Evolutionary conservation across 1,284 basidiomycete genomes (phyloP).

Genomic region (Ganoderma meredithae): DNA sequence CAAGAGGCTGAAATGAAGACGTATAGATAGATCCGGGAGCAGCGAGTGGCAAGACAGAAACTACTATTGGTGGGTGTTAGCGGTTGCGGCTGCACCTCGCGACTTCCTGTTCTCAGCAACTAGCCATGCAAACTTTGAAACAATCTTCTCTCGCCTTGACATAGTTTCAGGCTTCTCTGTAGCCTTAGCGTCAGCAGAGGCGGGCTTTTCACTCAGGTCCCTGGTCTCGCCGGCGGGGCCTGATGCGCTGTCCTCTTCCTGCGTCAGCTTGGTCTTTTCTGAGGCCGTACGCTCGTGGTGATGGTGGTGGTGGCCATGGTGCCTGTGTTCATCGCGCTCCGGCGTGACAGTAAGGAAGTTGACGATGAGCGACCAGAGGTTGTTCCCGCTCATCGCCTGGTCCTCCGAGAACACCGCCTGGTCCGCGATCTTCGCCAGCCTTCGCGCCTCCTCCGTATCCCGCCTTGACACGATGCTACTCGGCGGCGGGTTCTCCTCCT

Average conservation of each 20-base stretch:
- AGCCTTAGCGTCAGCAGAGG: neutral
- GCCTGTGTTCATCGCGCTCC: conserved; percentile 35
- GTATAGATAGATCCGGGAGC: neutral
- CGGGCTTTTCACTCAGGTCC: neutral
- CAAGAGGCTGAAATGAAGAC: neutral
- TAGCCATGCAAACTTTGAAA: conserved; percentile 39
- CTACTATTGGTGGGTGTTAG: too few species aligned
- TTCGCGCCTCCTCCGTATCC: conserved; percentile 78
- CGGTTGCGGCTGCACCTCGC: conserved; percentile 9
- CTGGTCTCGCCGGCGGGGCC: neutral
- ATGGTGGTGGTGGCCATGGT: conserved; percentile 23
- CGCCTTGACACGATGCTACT: conserved; percentile 82
- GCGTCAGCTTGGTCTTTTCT: conserved; percentile 9
- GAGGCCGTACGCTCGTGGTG: conserved; percentile 10
- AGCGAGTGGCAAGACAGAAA: neutral
- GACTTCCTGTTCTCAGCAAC: conserved; percentile 36
- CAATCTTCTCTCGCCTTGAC: conserved; percentile 33
- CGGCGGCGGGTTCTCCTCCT: conserved; percentile 79
- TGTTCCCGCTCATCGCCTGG: conserved; percentile 66
- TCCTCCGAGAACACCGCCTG: conserved; percentile 64
- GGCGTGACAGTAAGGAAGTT: conserved; percentile 61
- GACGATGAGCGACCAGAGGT: conserved; percentile 71
- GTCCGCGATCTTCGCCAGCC: conserved; percentile 75
- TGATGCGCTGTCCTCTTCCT: neutral
- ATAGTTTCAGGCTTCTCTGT: conserved; percentile 3